Evolutionary conservation across 495 filamentous ascomycete species (phyloP), one percentile per base, ranked within the genome.

Genomic region (Immersiella caudata): DNA sequence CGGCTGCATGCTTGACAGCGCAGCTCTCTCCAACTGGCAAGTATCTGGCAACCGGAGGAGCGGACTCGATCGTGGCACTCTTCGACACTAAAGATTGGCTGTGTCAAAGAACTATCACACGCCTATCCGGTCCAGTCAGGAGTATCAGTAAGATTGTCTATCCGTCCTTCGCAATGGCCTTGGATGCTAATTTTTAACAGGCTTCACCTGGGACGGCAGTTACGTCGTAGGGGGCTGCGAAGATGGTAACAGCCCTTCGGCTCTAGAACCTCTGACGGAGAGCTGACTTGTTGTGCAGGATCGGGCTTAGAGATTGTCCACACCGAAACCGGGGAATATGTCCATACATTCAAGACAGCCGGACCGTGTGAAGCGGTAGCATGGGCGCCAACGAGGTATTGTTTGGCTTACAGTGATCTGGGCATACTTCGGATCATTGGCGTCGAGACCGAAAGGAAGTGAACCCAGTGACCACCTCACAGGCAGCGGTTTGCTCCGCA

Each of bases 71-170:
- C 18, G 90, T 97, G 58, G 84, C 90, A 6, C 85, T 98, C 18
- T 99, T 94, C 90, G 93, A 97, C 75, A 97, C 96, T 0, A 86
- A 85, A 35, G 91, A 96, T 72, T 97, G 93, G 93, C 89, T 95
- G 61, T 97, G 93, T 74, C 84, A 89, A 57, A 87, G 92, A 62
- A 96, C 92, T 4, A 80, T 97, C 22, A 88, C 89, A 21, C 86
- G 86, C 62, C 90, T 92, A 76, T 83, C 85, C n/a, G 93, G 92
- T 0, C 88, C 90, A 6, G 90, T 97, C 25, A 89, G 88, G 68
- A 93, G 88, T 73, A 86, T 99, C 40, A 92, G 91, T 84, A 75
- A 33, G 61, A 55, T 8, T 8, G 8, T 33, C 8, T 33, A 8
- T 33, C 29, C 8, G 3, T 33, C 29, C 8, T 62, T 29, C 12